Evolutionary conservation across 441 rosid genomes (phyloP).

Genomic region (Gossypium gossypioides): DNA sequence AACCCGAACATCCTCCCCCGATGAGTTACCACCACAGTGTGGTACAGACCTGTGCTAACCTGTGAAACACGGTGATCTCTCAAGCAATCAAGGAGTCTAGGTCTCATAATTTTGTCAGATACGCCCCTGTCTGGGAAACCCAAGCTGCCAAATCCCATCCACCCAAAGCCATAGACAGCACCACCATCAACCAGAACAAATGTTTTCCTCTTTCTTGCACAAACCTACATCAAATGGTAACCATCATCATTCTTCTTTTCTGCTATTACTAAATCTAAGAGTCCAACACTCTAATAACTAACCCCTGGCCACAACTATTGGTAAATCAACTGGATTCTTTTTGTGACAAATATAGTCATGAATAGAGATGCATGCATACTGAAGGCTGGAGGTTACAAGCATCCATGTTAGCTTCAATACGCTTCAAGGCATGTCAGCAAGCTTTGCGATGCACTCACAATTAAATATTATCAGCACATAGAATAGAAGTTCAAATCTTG

Average conservation of each 20-base stretch:
- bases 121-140: slow-evolving; percentile 72
- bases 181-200: slow-evolving; percentile 70
- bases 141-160: slow-evolving; percentile 90
- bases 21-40: slow-evolving; percentile 66
- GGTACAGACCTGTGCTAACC: slow-evolving; percentile 59
- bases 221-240: slow-evolving; percentile 40
- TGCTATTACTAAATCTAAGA: not conserved
- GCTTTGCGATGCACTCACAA: not conserved
- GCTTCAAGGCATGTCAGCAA: not conserved
- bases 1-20: slow-evolving; percentile 69
- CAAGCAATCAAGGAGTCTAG: slow-evolving; percentile 59
- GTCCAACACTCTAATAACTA: not conserved
- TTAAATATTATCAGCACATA: not conserved
- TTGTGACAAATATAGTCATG: not conserved
- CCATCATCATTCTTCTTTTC: not conserved
- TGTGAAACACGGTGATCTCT: slow-evolving; percentile 43
- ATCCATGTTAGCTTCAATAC: not conserved
- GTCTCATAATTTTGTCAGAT: slow-evolving; percentile 63
- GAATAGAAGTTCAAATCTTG: not conserved
- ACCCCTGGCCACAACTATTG: not conserved
- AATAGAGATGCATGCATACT: not conserved
- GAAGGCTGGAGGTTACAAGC: not conserved
- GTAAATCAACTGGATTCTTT: not conserved
- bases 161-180: slow-evolving; percentile 67
- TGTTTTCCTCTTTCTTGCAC: slow-evolving; percentile 91